Evolutionary conservation across 345 rosid genomes (phyloP), one percentile per base, ranked within the genome.

Genomic region (Bruguiera parviflora): DNA sequence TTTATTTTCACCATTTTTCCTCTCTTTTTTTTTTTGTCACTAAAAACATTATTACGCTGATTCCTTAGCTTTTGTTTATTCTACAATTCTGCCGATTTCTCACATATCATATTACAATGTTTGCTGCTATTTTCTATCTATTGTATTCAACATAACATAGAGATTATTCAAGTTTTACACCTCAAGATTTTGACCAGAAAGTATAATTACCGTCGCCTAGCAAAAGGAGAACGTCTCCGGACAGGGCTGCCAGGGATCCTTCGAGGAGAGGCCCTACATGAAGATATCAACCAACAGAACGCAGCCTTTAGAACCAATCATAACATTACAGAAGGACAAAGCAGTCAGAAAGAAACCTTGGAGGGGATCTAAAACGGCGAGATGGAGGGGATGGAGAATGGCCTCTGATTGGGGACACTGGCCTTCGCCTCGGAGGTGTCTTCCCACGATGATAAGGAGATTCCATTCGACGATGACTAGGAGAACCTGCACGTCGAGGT

Each of bases 231-330:
- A 68, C 96, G 96, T 69, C 98, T 90, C 16, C 97, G 89, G 27
- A 85, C 68, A 67, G 97, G 98, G 70, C 97, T 92, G 62, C 94
- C 97, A 68, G 94, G 92, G 57, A 81, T 81, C 79, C 98, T 96
- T 71, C 94, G 81, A 28, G 98, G 97, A 73, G 98, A 89, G 64
- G 79, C 73, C 89, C 96, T 92, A 69, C 49, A 65, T 1, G 5
- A 47, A 70, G 57, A 73, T 46, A 25, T 43, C 59, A 56, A 24
- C 10, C 71, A 69, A 60, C 74, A 51, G 19, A 49, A 6, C n/a
- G 21, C 49, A 43, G 18, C 49, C 49, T 28, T 72, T 57, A 64
- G 66, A 73, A 65, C 70, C 53, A 72, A 37, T 65, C 16, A 18
- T 46, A 63, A 32, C 32, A 28, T 18, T 33, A 27, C 68, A 37